Percentiles rank a stretch among this genome's conserved stretches.
Evolutionary conservation across 1,284 basidiomycete genomes (phyloP).

Genomic region (Spongispora temasekensis): DNA sequence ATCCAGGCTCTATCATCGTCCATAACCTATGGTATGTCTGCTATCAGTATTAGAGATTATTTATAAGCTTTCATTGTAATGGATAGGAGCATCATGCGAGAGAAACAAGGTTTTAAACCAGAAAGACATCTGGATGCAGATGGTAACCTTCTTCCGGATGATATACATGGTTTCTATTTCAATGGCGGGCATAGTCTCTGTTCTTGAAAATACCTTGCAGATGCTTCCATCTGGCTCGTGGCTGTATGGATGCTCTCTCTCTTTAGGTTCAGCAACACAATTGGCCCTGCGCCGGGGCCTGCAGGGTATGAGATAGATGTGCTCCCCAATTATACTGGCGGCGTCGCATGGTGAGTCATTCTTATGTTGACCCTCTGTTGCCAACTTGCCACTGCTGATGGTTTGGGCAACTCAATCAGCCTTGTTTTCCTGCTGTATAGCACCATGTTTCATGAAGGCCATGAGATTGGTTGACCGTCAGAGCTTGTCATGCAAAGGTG

Average conservation of each 20-base stretch:
- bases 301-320: conserved; percentile 30
- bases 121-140: conserved; percentile 22
- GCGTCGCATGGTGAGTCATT: conserved; percentile 19
- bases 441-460: conserved; percentile 17
- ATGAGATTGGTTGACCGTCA: conserved; percentile 6
- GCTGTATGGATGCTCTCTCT: conserved; percentile 14
- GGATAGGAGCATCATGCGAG: conserved; percentile 24
- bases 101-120: conserved; percentile 28
- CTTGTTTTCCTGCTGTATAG: conserved; percentile 24
- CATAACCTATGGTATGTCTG: conserved; percentile 23
- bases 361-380: background rate
- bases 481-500: background rate
- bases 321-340: conserved; percentile 18
- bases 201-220: conserved; percentile 25
- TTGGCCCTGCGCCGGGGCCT: conserved; percentile 20
- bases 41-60: background rate
- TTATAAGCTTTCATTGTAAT: background rate
- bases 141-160: conserved; percentile 18
- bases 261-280: conserved; percentile 24
- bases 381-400: background rate
- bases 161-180: conserved; percentile 16
- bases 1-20: conserved; percentile 22
- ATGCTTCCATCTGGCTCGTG: conserved; percentile 20
- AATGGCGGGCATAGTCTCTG: conserved; percentile 27
- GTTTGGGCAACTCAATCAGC: conserved; percentile 14